Conservation (phyloP, 2,329 filamentous ascomycete species). For the Cladosporium sp. region DNA sequence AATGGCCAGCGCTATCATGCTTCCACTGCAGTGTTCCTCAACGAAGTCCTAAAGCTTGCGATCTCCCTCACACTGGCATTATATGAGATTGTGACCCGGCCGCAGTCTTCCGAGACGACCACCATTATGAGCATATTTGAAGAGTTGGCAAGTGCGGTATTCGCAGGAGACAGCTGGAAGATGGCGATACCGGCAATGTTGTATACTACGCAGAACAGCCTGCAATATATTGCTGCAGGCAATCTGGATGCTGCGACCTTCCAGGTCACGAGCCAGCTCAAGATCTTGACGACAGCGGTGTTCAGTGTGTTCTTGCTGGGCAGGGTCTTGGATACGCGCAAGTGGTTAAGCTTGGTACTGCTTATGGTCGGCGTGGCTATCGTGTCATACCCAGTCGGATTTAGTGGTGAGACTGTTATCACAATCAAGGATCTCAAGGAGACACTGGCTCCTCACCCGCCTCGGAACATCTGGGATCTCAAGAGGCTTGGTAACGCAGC, state of each 20-base stretch:
- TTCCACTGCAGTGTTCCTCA: slow-evolving; percentile 89
- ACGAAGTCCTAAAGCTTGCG: slow-evolving; percentile 84
- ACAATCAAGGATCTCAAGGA: slow-evolving; percentile 60
- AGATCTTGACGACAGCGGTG: slow-evolving; percentile 85
- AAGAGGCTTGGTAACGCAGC: slow-evolving; percentile 58
- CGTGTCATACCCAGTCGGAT: slow-evolving; percentile 33
- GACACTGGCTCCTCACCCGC: slow-evolving; percentile 60
- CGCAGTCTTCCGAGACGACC: slow-evolving; percentile 74
- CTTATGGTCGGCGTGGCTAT: slow-evolving; percentile 79
- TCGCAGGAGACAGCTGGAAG: slow-evolving; percentile 91
- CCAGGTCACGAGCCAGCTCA: slow-evolving; percentile 88
- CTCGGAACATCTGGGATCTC: slow-evolving; percentile 73
- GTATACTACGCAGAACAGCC: slow-evolving; percentile 88
- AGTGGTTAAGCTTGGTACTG: slow-evolving; percentile 76
- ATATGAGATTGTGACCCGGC: slow-evolving; percentile 78
- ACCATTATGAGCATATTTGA: slow-evolving; percentile 56
- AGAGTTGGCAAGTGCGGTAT: slow-evolving; percentile 74
- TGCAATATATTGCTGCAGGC: slow-evolving; percentile 87
- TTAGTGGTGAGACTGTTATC: slow-evolving; percentile 48
- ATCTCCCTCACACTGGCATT: slow-evolving; percentile 83
- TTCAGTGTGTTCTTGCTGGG: slow-evolving; percentile 78
- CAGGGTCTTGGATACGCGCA: slow-evolving; percentile 63
- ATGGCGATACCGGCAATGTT: slow-evolving; percentile 81
- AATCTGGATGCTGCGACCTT: slow-evolving; percentile 92
- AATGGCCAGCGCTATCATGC: slow-evolving; percentile 86